phyloP scores from a whole-genome alignment of 306 rosid genomes.

The Corylus avellana region DNA sequence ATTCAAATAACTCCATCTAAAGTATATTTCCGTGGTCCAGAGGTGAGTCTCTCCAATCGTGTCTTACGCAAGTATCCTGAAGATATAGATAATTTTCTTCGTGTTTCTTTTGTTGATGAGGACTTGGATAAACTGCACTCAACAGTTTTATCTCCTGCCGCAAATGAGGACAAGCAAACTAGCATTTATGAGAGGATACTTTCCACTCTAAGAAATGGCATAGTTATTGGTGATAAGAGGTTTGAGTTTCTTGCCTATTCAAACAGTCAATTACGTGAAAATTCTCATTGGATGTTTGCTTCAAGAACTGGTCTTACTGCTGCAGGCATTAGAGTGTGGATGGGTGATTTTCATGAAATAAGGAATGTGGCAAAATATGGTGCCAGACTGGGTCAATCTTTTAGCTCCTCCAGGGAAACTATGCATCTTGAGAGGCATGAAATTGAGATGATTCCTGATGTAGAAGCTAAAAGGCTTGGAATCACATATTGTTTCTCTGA shows the following conservation, averaged over 20 bases:
- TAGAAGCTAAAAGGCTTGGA: constrained; percentile 11
- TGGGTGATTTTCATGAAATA: constrained; percentile 67
- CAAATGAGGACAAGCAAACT: constrained; percentile 40
- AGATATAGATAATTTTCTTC: constrained; percentile 43
- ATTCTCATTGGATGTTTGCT: constrained; percentile 93
- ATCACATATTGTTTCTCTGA: constrained; percentile 42
- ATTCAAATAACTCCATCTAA: constrained; percentile 40
- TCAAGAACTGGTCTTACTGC: constrained; percentile 44
- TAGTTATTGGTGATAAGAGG: constrained; percentile 64
- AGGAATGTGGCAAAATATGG: constrained; percentile 88
- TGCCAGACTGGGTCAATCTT: constrained; percentile 83
- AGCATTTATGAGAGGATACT: constrained; percentile 56
- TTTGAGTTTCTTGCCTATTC: constrained; percentile 89
- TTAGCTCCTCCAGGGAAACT: constrained; percentile 83
- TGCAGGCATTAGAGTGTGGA: constrained; percentile 54
- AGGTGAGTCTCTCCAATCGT: constrained; percentile 45
- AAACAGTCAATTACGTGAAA: constrained; percentile 72
- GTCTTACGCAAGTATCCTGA: constrained; percentile 34
- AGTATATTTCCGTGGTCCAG: constrained; percentile 47
- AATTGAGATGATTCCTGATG: constrained; percentile 58
- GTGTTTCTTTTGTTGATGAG: constrained; percentile 48
- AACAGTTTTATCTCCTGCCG: constrained; percentile 49
- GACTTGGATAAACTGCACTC: constrained; percentile 59
- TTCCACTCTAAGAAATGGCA: constrained; percentile 61
- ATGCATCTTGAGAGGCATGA: constrained; percentile 42